Conservation (phyloP, 345 rosid genomes). For the Gynandropsis gynandra region DNA sequence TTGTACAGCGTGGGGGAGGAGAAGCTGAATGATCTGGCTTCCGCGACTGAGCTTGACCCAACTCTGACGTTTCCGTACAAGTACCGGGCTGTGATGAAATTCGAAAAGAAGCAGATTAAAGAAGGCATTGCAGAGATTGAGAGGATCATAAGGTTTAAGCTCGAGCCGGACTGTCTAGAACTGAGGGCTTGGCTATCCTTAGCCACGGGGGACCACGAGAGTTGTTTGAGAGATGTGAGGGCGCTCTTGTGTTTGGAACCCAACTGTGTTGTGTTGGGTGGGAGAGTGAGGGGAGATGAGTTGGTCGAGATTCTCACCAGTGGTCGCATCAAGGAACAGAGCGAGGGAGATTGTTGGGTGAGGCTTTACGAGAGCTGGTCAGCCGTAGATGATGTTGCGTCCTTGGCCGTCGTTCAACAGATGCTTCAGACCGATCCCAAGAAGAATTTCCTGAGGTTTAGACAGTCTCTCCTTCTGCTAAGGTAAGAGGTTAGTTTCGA, state of each 20-base stretch:
- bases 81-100: constrained; percentile 59
- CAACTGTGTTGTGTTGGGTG: constrained; percentile 51
- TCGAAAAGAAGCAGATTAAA: constrained; percentile 49
- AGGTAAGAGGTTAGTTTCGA: constrained; percentile 38
- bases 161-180: constrained; percentile 72
- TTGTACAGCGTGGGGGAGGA: constrained; percentile 52
- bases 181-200: constrained; percentile 73
- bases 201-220: constrained; percentile 56
- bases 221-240: constrained; percentile 65
- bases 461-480: constrained; percentile 87
- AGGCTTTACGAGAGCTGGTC: constrained; percentile 87
- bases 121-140: constrained; percentile 67
- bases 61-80: constrained; percentile 70
- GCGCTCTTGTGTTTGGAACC: constrained; percentile 73
- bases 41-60: constrained; percentile 83
- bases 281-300: constrained; percentile 43
- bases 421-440: constrained; percentile 75
- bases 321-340: constrained; percentile 35
- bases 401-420: constrained; percentile 77
- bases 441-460: constrained; percentile 67
- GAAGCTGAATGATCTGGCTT: constrained; percentile 51
- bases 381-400: constrained; percentile 86
- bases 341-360: constrained; percentile 83
- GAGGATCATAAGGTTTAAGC: constrained; percentile 59
- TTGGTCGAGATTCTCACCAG: constrained; percentile 47